A percentile compares a stretch with the other conserved stretches of the same genome.
Conservation (phyloP, 2,329 filamentous ascomycete genomes). For the Cercospora canescens region DNA sequence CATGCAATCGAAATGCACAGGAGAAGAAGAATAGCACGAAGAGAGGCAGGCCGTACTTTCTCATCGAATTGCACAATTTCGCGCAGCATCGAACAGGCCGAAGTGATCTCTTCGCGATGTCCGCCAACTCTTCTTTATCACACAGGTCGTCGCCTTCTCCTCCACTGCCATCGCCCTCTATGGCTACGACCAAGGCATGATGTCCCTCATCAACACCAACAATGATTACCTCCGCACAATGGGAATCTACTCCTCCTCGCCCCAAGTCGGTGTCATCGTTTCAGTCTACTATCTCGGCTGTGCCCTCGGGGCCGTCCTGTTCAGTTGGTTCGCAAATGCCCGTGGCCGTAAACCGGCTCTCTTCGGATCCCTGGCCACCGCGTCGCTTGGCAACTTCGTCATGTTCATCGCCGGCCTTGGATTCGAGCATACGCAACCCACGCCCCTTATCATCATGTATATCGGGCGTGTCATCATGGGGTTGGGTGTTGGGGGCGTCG, state of each 20-base stretch:
- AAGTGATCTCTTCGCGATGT: neutral
- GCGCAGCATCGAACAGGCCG: neutral
- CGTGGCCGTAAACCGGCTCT: slow-evolving; percentile 58
- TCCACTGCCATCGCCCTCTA: slow-evolving; percentile 57
- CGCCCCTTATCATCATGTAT: slow-evolving; percentile 49
- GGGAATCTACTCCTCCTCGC: slow-evolving; percentile 44
- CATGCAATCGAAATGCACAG: neutral
- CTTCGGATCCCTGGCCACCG: slow-evolving; percentile 55
- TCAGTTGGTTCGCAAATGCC: slow-evolving; percentile 56
- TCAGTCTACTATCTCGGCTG: slow-evolving; percentile 65
- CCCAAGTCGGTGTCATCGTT: slow-evolving; percentile 60
- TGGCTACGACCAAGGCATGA: slow-evolving; percentile 48
- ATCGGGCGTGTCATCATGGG: slow-evolving; percentile 56
- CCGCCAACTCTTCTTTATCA: slow-evolving; percentile 49
- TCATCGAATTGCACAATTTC: neutral
- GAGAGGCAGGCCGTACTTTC: too few relatives aligned
- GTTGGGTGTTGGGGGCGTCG: slow-evolving; percentile 60
- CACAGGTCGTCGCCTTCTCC: slow-evolving; percentile 53
- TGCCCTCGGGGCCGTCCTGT: slow-evolving; percentile 57
- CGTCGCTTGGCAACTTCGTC: slow-evolving; percentile 57
- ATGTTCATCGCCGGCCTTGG: slow-evolving; percentile 61
- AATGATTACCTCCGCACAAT: slow-evolving; percentile 58
- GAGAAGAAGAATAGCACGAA: too few relatives aligned
- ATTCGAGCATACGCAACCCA: slow-evolving; percentile 36
- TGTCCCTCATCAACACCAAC: slow-evolving; percentile 58